Base-by-base conservation (phyloP, 257 asterid species). In the Solanum arcanum region DNA sequence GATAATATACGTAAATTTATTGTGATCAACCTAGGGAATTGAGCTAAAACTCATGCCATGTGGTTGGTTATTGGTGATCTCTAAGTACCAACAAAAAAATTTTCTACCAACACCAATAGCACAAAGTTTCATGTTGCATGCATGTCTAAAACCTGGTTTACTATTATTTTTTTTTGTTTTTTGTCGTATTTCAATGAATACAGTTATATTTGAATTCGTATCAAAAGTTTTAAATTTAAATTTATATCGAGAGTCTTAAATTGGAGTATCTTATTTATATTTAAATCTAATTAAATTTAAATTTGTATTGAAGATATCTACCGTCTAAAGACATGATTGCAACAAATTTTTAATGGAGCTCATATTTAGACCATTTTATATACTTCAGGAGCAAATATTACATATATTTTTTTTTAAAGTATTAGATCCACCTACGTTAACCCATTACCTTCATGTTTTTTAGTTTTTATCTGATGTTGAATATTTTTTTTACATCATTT, bases 141-240 rank as follows among this genome's bases (percentile, higher is more conserved):
- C 73, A 29, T 29, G 75, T 68, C 75, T 68, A 33, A 68, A 68
- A 29, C 12, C 12, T 27, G 21, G 75, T 13, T 27, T 5, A 8
- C 14, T 29, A 27, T 27, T 68, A 6, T 64, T 25, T 25, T 5
- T 4, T 0, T 0, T 1, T 27, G 14, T 27, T n/a, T 64, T 64
- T 64, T 33, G 29, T 13, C 2, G 0, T 4, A 7, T 13, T 5
- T 27, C 11, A 33, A 0, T 21, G 2, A 14, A 12, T 0, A 2
- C 11, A 11, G 7, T 2, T 4, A 29, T 27, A 29, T 29, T 68
- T 68, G 23, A 68, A 68, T 68, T 68, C 6, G 1, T 9, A 25
- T 12, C 3, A 1, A 25, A 27, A 12, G 0, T 12, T 6, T 7
- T 12, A 66, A 66, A 66, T 66, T 66, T 66, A 5, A 3, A 7